These are phyloP conservation scores for Neonectria coccinea DNA, from an alignment of 2,329 filamentous ascomycete genomes.

Conservation along the genomic window DNA sequence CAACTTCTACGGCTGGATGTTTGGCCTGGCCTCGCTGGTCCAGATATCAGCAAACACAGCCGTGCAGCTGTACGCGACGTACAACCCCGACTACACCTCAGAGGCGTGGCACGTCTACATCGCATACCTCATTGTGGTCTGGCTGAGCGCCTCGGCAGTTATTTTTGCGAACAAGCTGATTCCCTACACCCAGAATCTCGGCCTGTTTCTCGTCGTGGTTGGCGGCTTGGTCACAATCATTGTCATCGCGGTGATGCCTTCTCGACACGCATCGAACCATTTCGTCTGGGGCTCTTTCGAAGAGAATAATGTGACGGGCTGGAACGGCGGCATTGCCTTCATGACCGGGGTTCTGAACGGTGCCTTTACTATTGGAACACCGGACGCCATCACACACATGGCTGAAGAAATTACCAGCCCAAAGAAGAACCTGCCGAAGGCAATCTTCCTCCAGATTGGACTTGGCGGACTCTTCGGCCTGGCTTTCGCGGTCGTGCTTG, in stretches of 20 bases:
- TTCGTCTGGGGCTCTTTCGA: constrained; percentile 43
- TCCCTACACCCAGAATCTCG: constrained; percentile 42
- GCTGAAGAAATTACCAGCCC: constrained; percentile 41
- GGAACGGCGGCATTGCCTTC: constrained; percentile 42
- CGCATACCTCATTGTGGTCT: constrained; percentile 38
- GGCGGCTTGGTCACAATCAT: constrained; percentile 42
- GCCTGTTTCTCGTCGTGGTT: constrained; percentile 37
- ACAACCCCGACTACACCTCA: constrained; percentile 22
- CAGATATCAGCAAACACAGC: constrained; percentile 41
- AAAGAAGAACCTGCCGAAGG: constrained; percentile 31
- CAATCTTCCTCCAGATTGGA: constrained; percentile 42
- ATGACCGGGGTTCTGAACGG: constrained; percentile 43
- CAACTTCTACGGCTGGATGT: constrained; percentile 48
- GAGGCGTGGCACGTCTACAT: constrained; percentile 43
- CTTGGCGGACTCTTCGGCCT: constrained; percentile 40
- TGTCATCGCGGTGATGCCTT: constrained; percentile 38
- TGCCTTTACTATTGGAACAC: constrained; percentile 42
- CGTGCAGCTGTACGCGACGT: constrained; percentile 43
- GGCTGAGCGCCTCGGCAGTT: constrained; percentile 35
- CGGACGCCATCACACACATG: constrained; percentile 44
- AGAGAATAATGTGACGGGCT: constrained; percentile 43
- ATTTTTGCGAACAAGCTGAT: constrained; percentile 42
- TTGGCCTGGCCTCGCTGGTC: constrained; percentile 42
- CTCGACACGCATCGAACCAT: constrained; percentile 33
- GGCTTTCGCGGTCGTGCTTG: constrained; percentile 38